A percentile compares a stretch with the other conserved stretches of the same genome.
Evolutionary conservation across 2,329 filamentous ascomycete genomes (phyloP).

Genomic region (Epichloe aotearoae): DNA sequence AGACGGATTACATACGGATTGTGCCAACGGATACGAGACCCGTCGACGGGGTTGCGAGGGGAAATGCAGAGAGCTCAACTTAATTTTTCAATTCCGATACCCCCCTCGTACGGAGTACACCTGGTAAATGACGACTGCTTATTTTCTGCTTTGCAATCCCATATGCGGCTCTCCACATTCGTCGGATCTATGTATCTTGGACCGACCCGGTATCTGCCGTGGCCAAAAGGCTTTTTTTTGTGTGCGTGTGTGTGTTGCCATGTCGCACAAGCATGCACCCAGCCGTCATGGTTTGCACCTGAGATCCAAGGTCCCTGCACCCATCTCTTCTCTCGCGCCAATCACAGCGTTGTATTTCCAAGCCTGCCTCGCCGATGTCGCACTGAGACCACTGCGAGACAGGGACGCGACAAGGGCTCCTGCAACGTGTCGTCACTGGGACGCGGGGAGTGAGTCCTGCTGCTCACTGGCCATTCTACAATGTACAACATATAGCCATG

Average conservation of each 20-base stretch:
- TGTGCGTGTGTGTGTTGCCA: conserved; percentile 1
- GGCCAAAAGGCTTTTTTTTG: conserved; percentile 3
- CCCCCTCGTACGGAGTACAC: not conserved
- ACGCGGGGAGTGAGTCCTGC: no score
- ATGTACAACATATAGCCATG: no score
- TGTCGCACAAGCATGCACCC: conserved; percentile 1
- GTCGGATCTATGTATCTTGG: conserved; percentile 12
- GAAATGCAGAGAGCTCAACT: not conserved
- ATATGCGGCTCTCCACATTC: conserved; percentile 9
- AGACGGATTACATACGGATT: no score
- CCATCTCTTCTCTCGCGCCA: conserved; percentile 11
- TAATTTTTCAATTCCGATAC: not conserved
- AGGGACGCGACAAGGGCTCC: conserved; percentile 5
- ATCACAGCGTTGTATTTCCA: conserved; percentile 19
- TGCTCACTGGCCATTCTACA: no score
- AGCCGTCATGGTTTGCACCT: conserved; percentile 3
- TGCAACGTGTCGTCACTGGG: conserved; percentile 5
- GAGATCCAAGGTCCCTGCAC: not conserved
- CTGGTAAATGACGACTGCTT: not conserved
- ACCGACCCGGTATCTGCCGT: conserved; percentile 9
- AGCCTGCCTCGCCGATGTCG: conserved; percentile 19
- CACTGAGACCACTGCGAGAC: conserved; percentile 7
- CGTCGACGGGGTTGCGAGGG: no score
- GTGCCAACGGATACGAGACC: no score
- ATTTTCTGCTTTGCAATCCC: conserved; percentile 2